Evolutionary conservation across 495 filamentous ascomycete species (phyloP).

Genomic region (Talaromyces liani): DNA sequence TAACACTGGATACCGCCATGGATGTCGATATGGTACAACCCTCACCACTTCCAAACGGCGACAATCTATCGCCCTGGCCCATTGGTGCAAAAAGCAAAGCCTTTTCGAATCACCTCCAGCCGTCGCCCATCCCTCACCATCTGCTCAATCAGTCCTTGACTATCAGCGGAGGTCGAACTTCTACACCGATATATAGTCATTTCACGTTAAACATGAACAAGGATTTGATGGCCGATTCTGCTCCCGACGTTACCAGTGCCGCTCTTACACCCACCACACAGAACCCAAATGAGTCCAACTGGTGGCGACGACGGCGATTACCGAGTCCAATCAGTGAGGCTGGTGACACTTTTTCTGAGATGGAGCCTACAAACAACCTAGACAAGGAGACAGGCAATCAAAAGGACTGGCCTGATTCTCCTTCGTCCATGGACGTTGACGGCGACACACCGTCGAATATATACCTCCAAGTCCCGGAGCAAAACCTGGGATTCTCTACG

Average conservation of each 20-base stretch:
- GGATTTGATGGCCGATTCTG: constrained; percentile 15
- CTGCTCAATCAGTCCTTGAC: constrained; percentile 25
- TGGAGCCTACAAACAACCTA: constrained; percentile 23
- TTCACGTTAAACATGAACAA: constrained; percentile 21
- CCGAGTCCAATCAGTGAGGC: constrained; percentile 68
- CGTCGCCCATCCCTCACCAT: constrained; percentile 41
- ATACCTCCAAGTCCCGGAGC: background rate
- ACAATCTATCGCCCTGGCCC: constrained; percentile 25
- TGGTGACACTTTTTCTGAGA: constrained; percentile 38
- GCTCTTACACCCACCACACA: constrained; percentile 23
- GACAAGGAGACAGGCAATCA: constrained; percentile 17
- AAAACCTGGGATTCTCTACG: constrained; percentile 19
- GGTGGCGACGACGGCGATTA: constrained; percentile 48
- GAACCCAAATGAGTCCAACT: constrained; percentile 26
- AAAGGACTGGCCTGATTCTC: constrained; percentile 8
- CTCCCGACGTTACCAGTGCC: constrained; percentile 7
- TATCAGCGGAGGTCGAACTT: constrained; percentile 26
- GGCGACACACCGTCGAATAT: constrained; percentile 12
- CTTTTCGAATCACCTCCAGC: constrained; percentile 33
- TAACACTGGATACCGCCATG: constrained; percentile 17
- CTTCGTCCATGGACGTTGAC: constrained; percentile 18
- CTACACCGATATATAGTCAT: constrained; percentile 31
- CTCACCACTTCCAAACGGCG: constrained; percentile 21
- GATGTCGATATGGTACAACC: constrained; percentile 46
- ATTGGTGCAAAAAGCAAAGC: constrained; percentile 19